These are phyloP conservation scores for Ogataea glucozyma DNA, from an alignment of 805 yeast genomes.

Conservation along the genomic window DNA sequence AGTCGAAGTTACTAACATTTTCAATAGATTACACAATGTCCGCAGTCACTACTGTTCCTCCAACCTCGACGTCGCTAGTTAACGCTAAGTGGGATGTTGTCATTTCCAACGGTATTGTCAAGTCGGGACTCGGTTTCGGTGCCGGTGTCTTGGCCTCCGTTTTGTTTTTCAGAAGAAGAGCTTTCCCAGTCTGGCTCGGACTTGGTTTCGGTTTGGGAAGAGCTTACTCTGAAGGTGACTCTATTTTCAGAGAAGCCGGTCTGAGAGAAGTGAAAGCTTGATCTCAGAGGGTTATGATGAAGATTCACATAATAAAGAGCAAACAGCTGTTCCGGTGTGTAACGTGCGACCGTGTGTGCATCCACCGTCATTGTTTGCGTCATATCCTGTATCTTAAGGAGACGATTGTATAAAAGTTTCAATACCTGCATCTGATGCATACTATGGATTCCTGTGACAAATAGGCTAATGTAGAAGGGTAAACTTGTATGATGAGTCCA, in stretches of 20 bases:
- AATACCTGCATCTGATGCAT: conserved; percentile 9
- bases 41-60: conserved; percentile 23
- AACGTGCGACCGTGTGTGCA: conserved; percentile 5
- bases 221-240: conserved; percentile 98
- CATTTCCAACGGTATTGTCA: conserved; percentile 88
- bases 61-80: conserved; percentile 32
- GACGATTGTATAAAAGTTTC: conserved; percentile 8
- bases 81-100: conserved; percentile 84
- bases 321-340: background rate
- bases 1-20: conserved; percentile 6
- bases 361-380: background rate
- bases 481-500: no score
- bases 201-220: conserved; percentile 97
- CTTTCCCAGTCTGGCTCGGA: conserved; percentile 98
- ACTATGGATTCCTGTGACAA: conserved; percentile 4
- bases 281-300: conserved; percentile 3
- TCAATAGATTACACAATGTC: conserved; percentile 19
- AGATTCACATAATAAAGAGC: background rate
- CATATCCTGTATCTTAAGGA: conserved; percentile 1
- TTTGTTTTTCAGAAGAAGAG: conserved; percentile 84
- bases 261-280: conserved; percentile 72
- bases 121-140: conserved; percentile 95
- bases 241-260: conserved; percentile 87
- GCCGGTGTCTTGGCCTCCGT: conserved; percentile 94
- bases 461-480: no score